phyloP scores from a whole-genome alignment of 148 eudicot genomes.

The Oxyria digyna region DNA sequence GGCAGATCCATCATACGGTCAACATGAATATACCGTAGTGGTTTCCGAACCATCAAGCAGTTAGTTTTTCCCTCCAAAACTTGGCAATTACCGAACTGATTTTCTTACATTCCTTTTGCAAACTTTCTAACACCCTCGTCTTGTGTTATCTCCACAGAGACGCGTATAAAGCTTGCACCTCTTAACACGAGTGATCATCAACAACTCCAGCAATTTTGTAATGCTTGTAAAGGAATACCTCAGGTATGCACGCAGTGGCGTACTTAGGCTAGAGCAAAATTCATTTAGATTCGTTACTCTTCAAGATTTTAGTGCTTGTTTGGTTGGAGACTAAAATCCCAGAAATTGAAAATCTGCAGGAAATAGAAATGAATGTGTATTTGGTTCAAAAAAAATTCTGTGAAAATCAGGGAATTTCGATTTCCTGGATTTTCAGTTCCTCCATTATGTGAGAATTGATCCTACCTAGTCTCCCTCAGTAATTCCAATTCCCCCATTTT shows the following conservation, averaged over 20 bases:
- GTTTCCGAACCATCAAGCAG: constrained; percentile 56
- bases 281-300: no score
- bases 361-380: no score
- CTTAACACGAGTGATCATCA: constrained; percentile 41
- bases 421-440: no score
- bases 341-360: no score
- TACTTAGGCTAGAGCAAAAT: no score
- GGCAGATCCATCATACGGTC: constrained; percentile 67
- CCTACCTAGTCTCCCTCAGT: no score
- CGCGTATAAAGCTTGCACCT: constrained; percentile 63
- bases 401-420: no score
- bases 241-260: constrained; percentile 56
- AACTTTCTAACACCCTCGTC: not conserved
- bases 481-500: no score
- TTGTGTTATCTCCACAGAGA: constrained; percentile 28
- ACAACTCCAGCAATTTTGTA: constrained; percentile 63
- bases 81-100: not conserved
- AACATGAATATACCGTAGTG: constrained; percentile 57
- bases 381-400: no score
- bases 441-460: no score
- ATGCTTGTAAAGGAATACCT: constrained; percentile 99
- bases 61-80: constrained; percentile 12
- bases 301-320: no score
- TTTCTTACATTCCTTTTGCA: not conserved
- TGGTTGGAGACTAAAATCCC: no score